Base-by-base conservation (phyloP, 352 stramenopile species). In the Phytopythium aichiense region DNA sequence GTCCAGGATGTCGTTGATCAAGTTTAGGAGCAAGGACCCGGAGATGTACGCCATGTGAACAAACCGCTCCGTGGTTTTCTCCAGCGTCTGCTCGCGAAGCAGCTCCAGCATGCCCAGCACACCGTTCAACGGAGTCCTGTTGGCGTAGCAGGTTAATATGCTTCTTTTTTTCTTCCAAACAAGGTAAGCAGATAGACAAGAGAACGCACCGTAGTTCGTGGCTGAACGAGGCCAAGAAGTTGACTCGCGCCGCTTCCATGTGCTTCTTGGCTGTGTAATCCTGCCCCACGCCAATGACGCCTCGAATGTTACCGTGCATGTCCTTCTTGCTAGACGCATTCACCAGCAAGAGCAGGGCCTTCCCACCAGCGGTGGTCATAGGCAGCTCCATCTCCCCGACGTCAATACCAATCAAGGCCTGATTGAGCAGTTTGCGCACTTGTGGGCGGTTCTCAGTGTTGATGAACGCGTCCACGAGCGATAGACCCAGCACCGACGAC, bases 1-100 rank as follows among this genome's bases (percentile, higher is more conserved):
- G 67, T 95, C 87, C 18, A 95, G 76, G 56, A 95, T 95, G 60
- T 95, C 87, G 68, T 95, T 90, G 64, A 90, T 90, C 22, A 90
- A 45, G 63, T 88, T 90, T 20, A 90, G 68, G 50, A 90, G 56
- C 25, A 90, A 60, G 25, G 76, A 87, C 3, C 81, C 81, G 5
- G 79, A 88, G 53, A 88, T 79, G 61, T 87, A 88, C 1, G 79
- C 79, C 67, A 88, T 90, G 40, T 90, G 76, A 20, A 90, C 81
- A 53, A 84, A 88, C 12, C 80, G 77, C 56, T 89, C 74, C 5
- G 76, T 64, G 1, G 71, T 77, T 43, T 87, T 86, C 37, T 87
- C 76, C 23, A 89, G 55, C 35, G 83, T 82, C 42, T 88, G 73
- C 4, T 92, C 76, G 7, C 72, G 73, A 51, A 94, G 52, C 7